Base-by-base conservation (phyloP, 352 stramenopile species). In the Elongisporangium prolatum region DNA sequence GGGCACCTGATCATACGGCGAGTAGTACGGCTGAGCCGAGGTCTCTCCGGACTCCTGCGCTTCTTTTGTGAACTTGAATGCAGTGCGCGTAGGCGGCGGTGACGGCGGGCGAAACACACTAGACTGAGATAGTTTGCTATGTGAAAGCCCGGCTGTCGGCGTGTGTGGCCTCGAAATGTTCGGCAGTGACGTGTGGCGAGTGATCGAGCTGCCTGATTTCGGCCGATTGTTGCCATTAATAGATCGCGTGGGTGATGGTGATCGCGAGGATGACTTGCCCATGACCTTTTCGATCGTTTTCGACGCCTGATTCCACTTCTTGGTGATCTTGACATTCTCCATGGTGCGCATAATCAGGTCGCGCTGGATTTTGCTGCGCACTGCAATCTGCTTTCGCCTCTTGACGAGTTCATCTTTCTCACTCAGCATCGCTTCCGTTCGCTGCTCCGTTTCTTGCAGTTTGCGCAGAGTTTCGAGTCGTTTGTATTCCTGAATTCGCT, bases 401-500 rank as follows among this genome's bases (percentile, higher is more conserved):
- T 75, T 72, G 20, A 96, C 73, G 6, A 97, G 69, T 7, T 86
- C 74, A 52, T 96, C 77, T 55, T 92, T 93, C 52, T 93, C 76
- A 52, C 80, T 76, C 0, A 92, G 74, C 84, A 97, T 93, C 16
- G 62, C 71, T 50, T 93, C 75, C 2, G 87, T 96, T 17, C 88
- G 75, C 20, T 80, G 67, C 56, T 97, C 86, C 0, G 72, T 89
- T 56, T 96, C 88, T 54, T 92, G 74, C 25, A 97, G 74, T 63
- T 95, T 92, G 8, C 86, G 81, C 49, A 96, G 48, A 40, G 86
- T 96, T 61, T 97, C 88, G n/a, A 97, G 71, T 10, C 89, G 75
- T 58, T 94, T 90, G 71, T 96, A 97, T 63, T 97, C 90, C 59
- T 96, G 77, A 22, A 97, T 86, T 21, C 91, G 88, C 57, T 82